Evolutionary conservation across 108 stramenopile species (phyloP).

Genomic region (Asterionellopsis glacialis): DNA sequence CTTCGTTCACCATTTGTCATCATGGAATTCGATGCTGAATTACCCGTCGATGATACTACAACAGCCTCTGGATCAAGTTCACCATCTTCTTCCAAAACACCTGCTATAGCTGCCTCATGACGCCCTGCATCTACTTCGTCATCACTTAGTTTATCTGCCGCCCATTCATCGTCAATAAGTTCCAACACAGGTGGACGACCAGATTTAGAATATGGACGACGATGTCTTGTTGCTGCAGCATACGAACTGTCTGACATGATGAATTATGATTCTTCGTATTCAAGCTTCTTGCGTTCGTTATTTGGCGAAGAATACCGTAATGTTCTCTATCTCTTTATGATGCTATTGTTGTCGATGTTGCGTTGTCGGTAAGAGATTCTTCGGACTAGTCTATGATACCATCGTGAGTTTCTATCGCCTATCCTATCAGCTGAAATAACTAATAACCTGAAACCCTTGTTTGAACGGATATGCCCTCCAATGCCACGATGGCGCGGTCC

Average conservation of each 20-base stretch:
- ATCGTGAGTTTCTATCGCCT: too few relatives aligned
- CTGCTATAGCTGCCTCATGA: conserved; percentile 58
- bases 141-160: conserved; percentile 59
- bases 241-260: conserved; percentile 72
- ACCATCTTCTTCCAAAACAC: conserved; percentile 63
- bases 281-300: too few relatives aligned
- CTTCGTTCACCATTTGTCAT: conserved; percentile 49
- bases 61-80: conserved; percentile 78
- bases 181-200: conserved; percentile 62
- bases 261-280: too few relatives aligned
- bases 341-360: too few relatives aligned
- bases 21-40: conserved; percentile 46
- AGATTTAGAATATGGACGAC: conserved; percentile 31
- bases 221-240: conserved; percentile 56
- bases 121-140: conserved; percentile 66
- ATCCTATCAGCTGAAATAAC: too few relatives aligned
- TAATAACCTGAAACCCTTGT: too few relatives aligned
- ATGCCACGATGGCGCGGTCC: too few relatives aligned
- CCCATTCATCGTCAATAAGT: conserved; percentile 78
- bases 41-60: conserved; percentile 63
- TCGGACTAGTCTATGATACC: too few relatives aligned
- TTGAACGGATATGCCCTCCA: too few relatives aligned
- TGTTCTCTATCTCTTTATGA: too few relatives aligned
- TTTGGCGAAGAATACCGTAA: too few relatives aligned
- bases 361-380: too few relatives aligned